Evolutionary conservation across 2,329 filamentous ascomycete species (phyloP), one percentile per base, ranked within the genome.

Genomic region (Fusarium sp.): DNA sequence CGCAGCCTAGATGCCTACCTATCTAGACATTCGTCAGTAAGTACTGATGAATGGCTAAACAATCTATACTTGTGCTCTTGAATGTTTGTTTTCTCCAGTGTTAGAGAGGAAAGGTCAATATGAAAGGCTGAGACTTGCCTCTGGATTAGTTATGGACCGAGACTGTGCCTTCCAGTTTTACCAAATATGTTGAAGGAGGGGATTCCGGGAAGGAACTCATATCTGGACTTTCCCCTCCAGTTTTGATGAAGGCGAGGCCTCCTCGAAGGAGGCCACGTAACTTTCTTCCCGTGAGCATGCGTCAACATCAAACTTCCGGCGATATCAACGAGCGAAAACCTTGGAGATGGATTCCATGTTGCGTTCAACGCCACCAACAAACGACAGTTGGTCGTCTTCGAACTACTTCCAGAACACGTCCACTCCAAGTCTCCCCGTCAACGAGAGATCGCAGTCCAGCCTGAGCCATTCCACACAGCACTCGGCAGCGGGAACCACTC

Each of bases 401-500:
- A 70, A 58, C 20, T 81, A 81, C 56, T 80, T 81, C 34, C 70
- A 69, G n/a, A 67, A 32, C 20, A 34, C 56, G 8, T 57, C 66
- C 11, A 52, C 30, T 23, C 59, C 60, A 16, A 70, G 57, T 67
- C 61, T 30, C 20, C 14, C n/a, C 39, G 30, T 14, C 0, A 48
- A 23, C 7, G 34, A 27, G 14, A 60, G 73, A 37, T 61, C 67
- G 8, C 64, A 62, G 13, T 66, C 70, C 3, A 74, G 60, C 35
- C 59, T 67, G 8, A 69, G 64, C 7, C 60, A 61, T 20, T 63
- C 56, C 10, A 62, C 64, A 0, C 32, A 35, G 8, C 75, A 76
- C 45, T 68, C 73, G 0, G 72, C 73, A 16, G 76, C 76, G 0
- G 48, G 70, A 8, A 41, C 66, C 1, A 77, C 70, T 35, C 72